A percentile compares a stretch with the other conserved stretches of the same genome.
Conservation (phyloP, 2,329 filamentous ascomycete genomes). For the Alternaria longipes region DNA sequence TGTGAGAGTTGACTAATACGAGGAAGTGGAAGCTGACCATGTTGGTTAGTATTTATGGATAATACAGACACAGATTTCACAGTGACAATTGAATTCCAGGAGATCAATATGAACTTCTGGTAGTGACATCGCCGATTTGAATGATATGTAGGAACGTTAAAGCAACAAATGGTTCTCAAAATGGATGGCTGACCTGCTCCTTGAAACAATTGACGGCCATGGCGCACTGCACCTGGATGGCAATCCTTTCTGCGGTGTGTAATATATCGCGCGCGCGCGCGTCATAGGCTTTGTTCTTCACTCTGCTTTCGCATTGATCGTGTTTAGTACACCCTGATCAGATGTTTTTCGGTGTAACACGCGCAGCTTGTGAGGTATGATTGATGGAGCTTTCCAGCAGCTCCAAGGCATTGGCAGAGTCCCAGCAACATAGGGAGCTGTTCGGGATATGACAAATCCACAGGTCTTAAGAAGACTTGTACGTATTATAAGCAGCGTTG, state of each 20-base stretch:
- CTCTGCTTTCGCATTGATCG: background rate
- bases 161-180: too few relatives aligned
- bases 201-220: accelerated
- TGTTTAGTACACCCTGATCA: background rate
- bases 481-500: background rate
- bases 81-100: background rate
- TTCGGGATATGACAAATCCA: background rate
- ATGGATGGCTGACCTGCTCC: background rate
- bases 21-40: background rate
- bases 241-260: background rate
- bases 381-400: background rate
- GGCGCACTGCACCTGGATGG: background rate
- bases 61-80: background rate
- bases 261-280: background rate
- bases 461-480: background rate
- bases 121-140: background rate
- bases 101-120: background rate
- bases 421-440: background rate
- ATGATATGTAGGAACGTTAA: background rate
- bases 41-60: background rate
- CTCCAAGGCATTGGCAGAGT: background rate
- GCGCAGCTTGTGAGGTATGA: background rate
- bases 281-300: background rate
- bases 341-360: background rate
- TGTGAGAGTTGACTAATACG: background rate